Evolutionary conservation across 2,329 filamentous ascomycete genomes (phyloP).

Genomic region (Aspergillus quadricinctus): DNA sequence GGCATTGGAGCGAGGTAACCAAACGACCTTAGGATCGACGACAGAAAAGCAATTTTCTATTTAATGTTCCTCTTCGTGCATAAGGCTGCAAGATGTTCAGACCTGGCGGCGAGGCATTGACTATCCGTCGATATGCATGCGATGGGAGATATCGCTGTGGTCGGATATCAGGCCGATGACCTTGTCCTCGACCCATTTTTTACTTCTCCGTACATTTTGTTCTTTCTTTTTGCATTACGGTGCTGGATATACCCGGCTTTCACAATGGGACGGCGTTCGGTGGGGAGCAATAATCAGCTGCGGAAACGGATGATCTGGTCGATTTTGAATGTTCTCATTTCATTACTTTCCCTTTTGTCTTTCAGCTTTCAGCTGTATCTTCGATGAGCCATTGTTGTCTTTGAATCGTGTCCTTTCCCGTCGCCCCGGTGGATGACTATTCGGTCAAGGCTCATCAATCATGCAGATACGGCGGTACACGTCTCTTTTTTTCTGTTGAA

Average conservation of each 20-base stretch:
- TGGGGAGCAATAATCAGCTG: slow-evolving; percentile 20
- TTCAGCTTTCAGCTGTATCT: neutral
- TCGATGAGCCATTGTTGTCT: neutral
- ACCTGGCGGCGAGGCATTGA: slow-evolving; percentile 11
- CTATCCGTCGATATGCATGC: slow-evolving; percentile 3
- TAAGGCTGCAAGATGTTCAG: slow-evolving; percentile 16
- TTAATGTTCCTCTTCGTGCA: slow-evolving; percentile 16
- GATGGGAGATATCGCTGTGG: neutral
- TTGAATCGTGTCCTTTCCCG: neutral
- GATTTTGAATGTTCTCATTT: slow-evolving; percentile 11
- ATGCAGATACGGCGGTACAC: neutral
- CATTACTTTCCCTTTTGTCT: neutral
- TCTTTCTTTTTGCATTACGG: slow-evolving; percentile 44
- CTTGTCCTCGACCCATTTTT: slow-evolving; percentile 16
- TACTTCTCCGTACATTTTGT: slow-evolving; percentile 35
- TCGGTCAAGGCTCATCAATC: neutral
- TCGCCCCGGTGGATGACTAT: neutral
- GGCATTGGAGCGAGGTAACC: slow-evolving; percentile 41
- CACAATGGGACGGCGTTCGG: slow-evolving; percentile 38
- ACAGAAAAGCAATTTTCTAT: slow-evolving; percentile 20
- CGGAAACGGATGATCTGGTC: slow-evolving; percentile 9
- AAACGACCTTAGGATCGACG: slow-evolving; percentile 12
- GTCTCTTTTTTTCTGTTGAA: neutral
- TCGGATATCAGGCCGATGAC: slow-evolving; percentile 4
- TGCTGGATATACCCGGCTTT: slow-evolving; percentile 48